Evolutionary conservation across 2,329 filamentous ascomycete species (phyloP).

Genomic region (Ophiostoma fasciatum): DNA sequence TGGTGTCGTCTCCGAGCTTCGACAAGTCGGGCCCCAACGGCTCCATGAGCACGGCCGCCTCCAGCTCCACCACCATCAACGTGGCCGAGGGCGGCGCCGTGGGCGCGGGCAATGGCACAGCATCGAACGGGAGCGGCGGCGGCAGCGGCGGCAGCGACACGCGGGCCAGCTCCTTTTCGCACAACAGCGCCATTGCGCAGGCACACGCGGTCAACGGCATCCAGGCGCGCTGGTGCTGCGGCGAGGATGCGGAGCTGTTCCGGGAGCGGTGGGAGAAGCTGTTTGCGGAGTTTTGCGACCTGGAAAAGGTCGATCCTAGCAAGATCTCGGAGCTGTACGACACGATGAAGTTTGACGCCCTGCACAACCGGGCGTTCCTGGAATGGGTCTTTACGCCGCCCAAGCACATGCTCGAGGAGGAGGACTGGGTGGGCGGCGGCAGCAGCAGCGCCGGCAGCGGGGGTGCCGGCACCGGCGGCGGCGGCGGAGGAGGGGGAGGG

Average conservation of each 20-base stretch:
- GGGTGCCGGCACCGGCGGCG: conserved; percentile 2
- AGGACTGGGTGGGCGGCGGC: conserved; percentile 23
- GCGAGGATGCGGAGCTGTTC: conserved; percentile 88
- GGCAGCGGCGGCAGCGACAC: neutral
- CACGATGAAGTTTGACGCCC: conserved; percentile 97
- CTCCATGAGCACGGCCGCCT: neutral
- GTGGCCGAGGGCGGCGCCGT: neutral
- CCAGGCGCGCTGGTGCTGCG: conserved; percentile 88
- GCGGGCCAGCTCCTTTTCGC: conserved; percentile 25
- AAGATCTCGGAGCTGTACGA: conserved; percentile 98
- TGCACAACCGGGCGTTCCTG: conserved; percentile 90
- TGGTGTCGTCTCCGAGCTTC: conserved; percentile 1
- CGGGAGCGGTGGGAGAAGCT: conserved; percentile 97
- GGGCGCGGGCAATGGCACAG: neutral
- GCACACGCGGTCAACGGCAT: conserved; percentile 53
- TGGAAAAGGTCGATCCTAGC: conserved; percentile 95
- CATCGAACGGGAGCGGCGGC: neutral
- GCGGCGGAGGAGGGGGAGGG: no score
- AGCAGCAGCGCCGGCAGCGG: conserved; percentile 19
- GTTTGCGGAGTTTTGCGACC: conserved; percentile 90
- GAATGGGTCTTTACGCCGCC: conserved; percentile 96
- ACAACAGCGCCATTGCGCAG: conserved; percentile 28
- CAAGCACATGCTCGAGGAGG: conserved; percentile 60
- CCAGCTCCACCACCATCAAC: conserved; percentile 1
- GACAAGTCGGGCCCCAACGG: conserved; percentile 1